Evolutionary conservation across 1,284 basidiomycete genomes (phyloP).

Genomic region (Porodaedalea pini): DNA sequence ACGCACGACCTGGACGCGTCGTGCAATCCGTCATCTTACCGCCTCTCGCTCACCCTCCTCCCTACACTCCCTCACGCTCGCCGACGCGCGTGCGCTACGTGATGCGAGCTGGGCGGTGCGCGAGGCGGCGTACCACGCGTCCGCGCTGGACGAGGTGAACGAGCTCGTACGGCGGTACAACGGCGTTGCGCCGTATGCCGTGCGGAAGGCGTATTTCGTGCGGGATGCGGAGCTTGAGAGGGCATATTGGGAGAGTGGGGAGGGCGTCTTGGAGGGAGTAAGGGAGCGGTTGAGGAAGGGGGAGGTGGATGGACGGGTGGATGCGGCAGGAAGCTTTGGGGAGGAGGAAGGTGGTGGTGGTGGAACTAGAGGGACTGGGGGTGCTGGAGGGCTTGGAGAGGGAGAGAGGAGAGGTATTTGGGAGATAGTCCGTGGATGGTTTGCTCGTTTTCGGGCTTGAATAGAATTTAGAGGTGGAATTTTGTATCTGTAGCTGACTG

Average conservation of each 20-base stretch:
- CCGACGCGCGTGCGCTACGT: constrained; percentile 45
- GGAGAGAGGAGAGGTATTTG: constrained; percentile 21
- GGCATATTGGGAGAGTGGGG: constrained; percentile 49
- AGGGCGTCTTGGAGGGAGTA: constrained; percentile 50
- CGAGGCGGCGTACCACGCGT: constrained; percentile 69
- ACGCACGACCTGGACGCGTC: constrained; percentile 62
- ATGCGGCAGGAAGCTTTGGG: background rate
- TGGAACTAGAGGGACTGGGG: constrained; percentile 5
- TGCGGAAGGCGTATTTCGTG: constrained; percentile 57
- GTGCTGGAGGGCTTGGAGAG: constrained; percentile 6
- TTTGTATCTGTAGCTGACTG: background rate
- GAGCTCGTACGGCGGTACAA: constrained; percentile 76
- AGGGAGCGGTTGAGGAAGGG: constrained; percentile 28
- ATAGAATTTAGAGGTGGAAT: background rate
- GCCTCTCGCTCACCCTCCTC: constrained; percentile 41
- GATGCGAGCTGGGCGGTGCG: constrained; percentile 74
- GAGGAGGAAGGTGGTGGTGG: constrained; percentile 8
- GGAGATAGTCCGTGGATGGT: constrained; percentile 29
- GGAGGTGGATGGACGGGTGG: constrained; percentile 3
- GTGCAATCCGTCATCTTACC: constrained; percentile 59
- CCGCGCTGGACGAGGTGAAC: constrained; percentile 70
- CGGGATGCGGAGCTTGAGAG: constrained; percentile 56
- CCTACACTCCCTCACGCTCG: constrained; percentile 42
- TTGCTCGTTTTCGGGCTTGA: constrained; percentile 20
- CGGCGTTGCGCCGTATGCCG: constrained; percentile 71